phyloP scores from a whole-genome alignment of 1,139 yeast genomes.

The Candida tetrigidarum region DNA sequence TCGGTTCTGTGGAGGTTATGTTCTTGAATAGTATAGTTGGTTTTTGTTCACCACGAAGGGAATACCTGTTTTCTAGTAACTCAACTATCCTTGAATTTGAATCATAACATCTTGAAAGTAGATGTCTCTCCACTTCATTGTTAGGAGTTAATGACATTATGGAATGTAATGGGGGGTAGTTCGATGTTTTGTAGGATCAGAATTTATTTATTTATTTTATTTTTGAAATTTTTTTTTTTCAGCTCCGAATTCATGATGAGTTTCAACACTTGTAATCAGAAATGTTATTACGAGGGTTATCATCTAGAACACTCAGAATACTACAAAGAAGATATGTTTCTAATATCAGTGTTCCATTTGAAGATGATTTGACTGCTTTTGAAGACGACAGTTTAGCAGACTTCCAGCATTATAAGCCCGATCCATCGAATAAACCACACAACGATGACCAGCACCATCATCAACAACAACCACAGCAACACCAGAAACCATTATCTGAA shows the following conservation, averaged over 20 bases:
- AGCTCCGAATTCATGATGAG: neutral
- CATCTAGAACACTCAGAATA: neutral
- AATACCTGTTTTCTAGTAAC: conserved; percentile 59
- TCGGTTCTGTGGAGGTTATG: conserved; percentile 7
- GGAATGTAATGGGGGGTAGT: neutral
- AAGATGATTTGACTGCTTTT: conserved; percentile 42
- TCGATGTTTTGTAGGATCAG: neutral
- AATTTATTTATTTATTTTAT: neutral
- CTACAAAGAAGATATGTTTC: conserved; percentile 13
- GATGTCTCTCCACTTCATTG: conserved; percentile 50
- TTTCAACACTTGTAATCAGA: neutral
- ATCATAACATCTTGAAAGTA: conserved; percentile 56
- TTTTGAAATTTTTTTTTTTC: conserved; percentile 9
- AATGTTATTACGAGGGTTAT: conserved; percentile 4
- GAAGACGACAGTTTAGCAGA: conserved; percentile 41
- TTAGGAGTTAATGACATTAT: conserved; percentile 11
- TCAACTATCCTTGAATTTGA: conserved; percentile 47
- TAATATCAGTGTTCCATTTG: conserved; percentile 37
- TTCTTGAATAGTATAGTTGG: conserved; percentile 50
- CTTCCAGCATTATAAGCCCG: conserved; percentile 44
- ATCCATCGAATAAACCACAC: conserved; percentile 29
- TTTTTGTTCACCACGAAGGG: conserved; percentile 60
- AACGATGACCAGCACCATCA: too few relatives aligned
- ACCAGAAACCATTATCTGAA: conserved; percentile 17
- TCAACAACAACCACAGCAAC: conserved; percentile 4